phyloP scores from a whole-genome alignment of 306 rosid species.

The Pyrus pyrifolia region DNA sequence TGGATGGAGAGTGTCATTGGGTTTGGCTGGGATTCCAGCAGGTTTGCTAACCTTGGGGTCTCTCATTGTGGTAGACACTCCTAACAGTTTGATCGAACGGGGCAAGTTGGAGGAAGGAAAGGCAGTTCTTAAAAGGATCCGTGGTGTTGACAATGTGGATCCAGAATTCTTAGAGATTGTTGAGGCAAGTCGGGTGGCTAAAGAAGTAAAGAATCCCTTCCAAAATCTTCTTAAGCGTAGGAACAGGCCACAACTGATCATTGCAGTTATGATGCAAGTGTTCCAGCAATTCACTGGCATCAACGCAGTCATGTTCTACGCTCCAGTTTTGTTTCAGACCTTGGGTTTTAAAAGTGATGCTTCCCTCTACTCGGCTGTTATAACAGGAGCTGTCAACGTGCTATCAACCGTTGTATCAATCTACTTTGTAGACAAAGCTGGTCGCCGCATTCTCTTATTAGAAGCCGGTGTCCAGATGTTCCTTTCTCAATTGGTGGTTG shows the following conservation, averaged over 20 bases:
- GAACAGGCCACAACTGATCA: constrained; percentile 48
- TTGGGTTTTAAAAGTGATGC: constrained; percentile 47
- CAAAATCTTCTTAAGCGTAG: constrained; percentile 33
- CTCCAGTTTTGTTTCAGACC: constrained; percentile 55
- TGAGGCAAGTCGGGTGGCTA: constrained; percentile 42
- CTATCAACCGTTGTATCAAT: constrained; percentile 51
- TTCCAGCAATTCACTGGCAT: constrained; percentile 72
- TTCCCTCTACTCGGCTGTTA: constrained; percentile 49
- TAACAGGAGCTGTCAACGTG: constrained; percentile 59
- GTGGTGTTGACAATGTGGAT: constrained; percentile 49
- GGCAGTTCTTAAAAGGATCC: constrained; percentile 41
- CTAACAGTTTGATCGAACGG: constrained; percentile 56
- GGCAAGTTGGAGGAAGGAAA: constrained; percentile 48
- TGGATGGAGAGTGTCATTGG: constrained; percentile 70
- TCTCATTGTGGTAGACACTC: constrained; percentile 43
- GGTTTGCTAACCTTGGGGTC: constrained; percentile 32
- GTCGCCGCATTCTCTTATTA: constrained; percentile 37
- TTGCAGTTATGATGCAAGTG: constrained; percentile 33
- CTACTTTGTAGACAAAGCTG: constrained; percentile 39
- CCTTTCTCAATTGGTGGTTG: constrained; percentile 43
- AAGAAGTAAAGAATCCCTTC: constrained; percentile 36
- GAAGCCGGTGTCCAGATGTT: constrained; percentile 71
- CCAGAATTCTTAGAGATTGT: constrained; percentile 49
- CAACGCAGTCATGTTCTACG: constrained; percentile 66
- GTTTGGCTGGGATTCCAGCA: constrained; percentile 51